A percentile compares a stretch with the other conserved stretches of the same genome.
Evolutionary conservation across 352 stramenopile species (phyloP).

Genomic region (Phytophthora palmivora): DNA sequence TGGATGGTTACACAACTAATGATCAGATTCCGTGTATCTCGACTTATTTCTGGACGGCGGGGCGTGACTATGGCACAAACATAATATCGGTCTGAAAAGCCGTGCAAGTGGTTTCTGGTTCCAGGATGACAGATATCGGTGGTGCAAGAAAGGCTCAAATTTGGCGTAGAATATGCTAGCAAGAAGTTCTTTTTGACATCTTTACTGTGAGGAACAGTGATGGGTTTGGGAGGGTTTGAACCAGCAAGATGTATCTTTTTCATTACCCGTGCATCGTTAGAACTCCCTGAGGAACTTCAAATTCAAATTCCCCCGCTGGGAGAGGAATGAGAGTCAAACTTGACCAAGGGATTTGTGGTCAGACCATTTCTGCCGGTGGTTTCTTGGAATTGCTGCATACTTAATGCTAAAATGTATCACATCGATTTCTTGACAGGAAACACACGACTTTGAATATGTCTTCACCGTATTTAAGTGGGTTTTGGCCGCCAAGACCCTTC

Average conservation of each 20-base stretch:
- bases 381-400: no score
- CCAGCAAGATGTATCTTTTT: background rate
- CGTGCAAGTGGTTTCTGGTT: no score
- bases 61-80: background rate
- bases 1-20: no score
- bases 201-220: constrained; percentile 7
- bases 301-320: background rate
- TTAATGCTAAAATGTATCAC: no score
- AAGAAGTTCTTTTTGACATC: constrained; percentile 10
- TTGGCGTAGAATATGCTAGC: constrained; percentile 9
- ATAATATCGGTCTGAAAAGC: background rate
- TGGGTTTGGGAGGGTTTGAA: constrained; percentile 4
- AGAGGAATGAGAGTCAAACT: background rate
- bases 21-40: constrained; percentile 5
- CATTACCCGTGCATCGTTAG: background rate
- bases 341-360: background rate
- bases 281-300: background rate
- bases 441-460: no score
- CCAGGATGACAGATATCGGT: background rate
- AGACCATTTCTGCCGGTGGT: no score
- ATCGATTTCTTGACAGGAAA: no score
- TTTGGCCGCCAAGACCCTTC: no score
- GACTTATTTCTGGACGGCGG: background rate
- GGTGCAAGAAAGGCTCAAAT: constrained; percentile 23
- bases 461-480: no score